Evolutionary conservation across 169 alveolate genomes (phyloP).

Genomic region (Babesia bigemina): DNA sequence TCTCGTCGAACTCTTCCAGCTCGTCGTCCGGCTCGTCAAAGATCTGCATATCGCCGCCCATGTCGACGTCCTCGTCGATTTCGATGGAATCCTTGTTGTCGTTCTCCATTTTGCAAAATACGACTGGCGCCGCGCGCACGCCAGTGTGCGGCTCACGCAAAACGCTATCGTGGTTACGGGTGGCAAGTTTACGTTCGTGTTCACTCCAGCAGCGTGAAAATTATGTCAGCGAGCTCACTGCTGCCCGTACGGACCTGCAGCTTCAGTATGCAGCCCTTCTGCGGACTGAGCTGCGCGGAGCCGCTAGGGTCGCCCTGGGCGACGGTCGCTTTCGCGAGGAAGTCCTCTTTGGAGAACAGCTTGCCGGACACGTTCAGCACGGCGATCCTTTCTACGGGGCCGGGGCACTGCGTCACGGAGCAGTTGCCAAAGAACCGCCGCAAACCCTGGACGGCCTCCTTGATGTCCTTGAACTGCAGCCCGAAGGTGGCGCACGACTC

Average conservation of each 20-base stretch:
- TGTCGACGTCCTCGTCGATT: constrained; percentile 39
- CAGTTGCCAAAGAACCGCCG: constrained; percentile 41
- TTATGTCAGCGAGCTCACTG: constrained; percentile 13
- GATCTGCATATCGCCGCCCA: constrained; percentile 50
- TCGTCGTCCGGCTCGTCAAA: constrained; percentile 71
- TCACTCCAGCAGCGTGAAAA: constrained; percentile 53
- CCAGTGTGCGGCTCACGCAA: constrained; percentile 6
- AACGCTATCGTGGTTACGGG: neutral
- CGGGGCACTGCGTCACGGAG: constrained; percentile 13
- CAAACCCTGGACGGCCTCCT: constrained; percentile 47
- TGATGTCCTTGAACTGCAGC: constrained; percentile 53
- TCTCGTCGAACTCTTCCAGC: constrained; percentile 69
- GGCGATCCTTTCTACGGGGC: constrained; percentile 20
- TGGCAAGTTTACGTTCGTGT: neutral
- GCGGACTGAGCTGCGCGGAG: neutral
- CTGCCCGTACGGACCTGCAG: constrained; percentile 44
- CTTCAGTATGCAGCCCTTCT: constrained; percentile 56
- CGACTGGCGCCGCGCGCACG: neutral
- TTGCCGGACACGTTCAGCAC: constrained; percentile 50
- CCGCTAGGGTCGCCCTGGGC: constrained; percentile 54
- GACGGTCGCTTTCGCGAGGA: constrained; percentile 62
- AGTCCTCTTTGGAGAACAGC: constrained; percentile 22
- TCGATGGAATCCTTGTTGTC: constrained; percentile 14
- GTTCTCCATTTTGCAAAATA: constrained; percentile 15
- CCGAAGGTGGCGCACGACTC: constrained; percentile 56